Conservation (phyloP, 495 filamentous ascomycete genomes). For the Viridothelium virens region DNA sequence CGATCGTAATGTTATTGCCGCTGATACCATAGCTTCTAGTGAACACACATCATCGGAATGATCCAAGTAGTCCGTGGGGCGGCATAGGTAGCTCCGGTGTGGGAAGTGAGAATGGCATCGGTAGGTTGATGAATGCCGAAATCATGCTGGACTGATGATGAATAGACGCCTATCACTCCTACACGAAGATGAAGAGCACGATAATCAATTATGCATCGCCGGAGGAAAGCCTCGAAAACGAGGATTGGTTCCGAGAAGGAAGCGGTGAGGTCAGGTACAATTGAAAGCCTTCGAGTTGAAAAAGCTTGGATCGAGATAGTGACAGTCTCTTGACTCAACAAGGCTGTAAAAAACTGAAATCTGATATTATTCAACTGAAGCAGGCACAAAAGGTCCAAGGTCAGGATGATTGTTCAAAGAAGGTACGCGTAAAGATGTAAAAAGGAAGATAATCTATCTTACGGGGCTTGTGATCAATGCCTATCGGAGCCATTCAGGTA, state of each 20-base stretch:
- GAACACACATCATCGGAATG: slow-evolving; percentile 55
- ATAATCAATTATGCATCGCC: slow-evolving; percentile 47
- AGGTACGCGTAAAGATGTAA: no score
- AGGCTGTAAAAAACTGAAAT: no score
- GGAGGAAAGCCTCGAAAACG: slow-evolving; percentile 23
- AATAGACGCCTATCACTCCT: slow-evolving; percentile 48
- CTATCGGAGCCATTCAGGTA: no score
- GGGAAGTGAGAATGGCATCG: slow-evolving; percentile 50
- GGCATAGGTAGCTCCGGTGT: slow-evolving; percentile 50
- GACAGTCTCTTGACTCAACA: no score
- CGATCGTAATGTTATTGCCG: background rate
- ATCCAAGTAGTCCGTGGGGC: slow-evolving; percentile 54
- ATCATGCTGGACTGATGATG: background rate
- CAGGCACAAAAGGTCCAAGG: no score
- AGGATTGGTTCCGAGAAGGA: slow-evolving; percentile 32
- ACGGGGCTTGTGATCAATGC: no score
- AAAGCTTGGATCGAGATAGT: no score
- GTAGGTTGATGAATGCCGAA: slow-evolving; percentile 14
- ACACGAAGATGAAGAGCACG: slow-evolving; percentile 51
- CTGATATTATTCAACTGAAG: no score
- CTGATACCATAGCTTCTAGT: slow-evolving; percentile 26
- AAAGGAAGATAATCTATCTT: no score
- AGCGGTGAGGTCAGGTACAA: slow-evolving; percentile 26
- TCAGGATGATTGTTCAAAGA: no score
- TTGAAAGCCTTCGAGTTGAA: background rate